These are phyloP conservation scores for Colletotrichum karsti DNA, from an alignment of 2,329 filamentous ascomycete genomes.

Conservation along the genomic window DNA sequence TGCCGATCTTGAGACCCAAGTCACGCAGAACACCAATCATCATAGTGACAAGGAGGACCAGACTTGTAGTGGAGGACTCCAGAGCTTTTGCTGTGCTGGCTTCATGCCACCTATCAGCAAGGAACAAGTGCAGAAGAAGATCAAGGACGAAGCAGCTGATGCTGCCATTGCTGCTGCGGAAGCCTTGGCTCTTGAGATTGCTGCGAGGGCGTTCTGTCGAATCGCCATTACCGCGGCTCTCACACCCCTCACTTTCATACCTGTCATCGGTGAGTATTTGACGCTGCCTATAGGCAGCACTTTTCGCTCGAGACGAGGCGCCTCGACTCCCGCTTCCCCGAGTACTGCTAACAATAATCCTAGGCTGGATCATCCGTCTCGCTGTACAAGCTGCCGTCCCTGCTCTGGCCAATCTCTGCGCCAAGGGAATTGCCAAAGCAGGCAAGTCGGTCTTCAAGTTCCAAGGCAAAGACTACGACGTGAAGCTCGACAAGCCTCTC, in stretches of 20 bases:
- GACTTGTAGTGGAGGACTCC: slow-evolving; percentile 38
- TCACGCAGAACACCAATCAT: slow-evolving; percentile 38
- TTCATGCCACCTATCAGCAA: slow-evolving; percentile 37
- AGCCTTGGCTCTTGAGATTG: slow-evolving; percentile 39
- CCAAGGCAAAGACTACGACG: slow-evolving; percentile 7
- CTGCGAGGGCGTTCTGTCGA: slow-evolving; percentile 44
- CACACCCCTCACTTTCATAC: slow-evolving; percentile 2
- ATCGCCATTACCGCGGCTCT: slow-evolving; percentile 39
- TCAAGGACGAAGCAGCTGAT: slow-evolving; percentile 35
- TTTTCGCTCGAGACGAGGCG: too few species aligned
- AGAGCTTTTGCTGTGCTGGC: slow-evolving; percentile 39
- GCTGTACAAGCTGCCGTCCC: slow-evolving; percentile 36
- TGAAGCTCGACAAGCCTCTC: slow-evolving; percentile 10
- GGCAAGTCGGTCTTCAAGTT: background rate
- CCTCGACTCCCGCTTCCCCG: too few species aligned
- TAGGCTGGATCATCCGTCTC: slow-evolving; percentile 9
- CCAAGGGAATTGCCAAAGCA: background rate
- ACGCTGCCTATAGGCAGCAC: too few species aligned
- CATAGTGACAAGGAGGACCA: slow-evolving; percentile 36
- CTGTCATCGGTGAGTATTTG: background rate
- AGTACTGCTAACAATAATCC: background rate
- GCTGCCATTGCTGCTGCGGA: slow-evolving; percentile 37
- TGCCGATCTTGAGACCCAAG: slow-evolving; percentile 37
- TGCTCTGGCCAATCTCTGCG: slow-evolving; percentile 35
- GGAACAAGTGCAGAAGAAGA: slow-evolving; percentile 31